Conservation (phyloP, 495 filamentous ascomycete genomes). For the Chaetomium tenue region DNA sequence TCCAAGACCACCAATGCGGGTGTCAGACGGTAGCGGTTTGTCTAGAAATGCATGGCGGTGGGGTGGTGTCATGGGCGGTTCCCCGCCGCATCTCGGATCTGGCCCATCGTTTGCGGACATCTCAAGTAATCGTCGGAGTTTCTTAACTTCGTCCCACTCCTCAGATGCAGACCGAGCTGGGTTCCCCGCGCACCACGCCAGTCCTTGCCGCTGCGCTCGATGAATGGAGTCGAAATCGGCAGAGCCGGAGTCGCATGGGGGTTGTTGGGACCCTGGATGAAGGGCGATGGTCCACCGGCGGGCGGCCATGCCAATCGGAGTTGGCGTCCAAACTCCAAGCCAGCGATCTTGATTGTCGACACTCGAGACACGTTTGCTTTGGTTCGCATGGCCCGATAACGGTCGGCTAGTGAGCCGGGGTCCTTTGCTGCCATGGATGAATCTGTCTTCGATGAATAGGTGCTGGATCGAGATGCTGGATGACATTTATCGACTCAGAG, state of each 20-base stretch:
- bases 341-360: not conserved
- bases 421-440: too few species aligned
- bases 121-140: not conserved
- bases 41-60: not conserved
- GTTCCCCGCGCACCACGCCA: not conserved
- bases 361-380: not conserved
- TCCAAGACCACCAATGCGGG: not conserved
- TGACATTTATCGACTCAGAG: not conserved
- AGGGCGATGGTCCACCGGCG: not conserved
- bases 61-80: not conserved
- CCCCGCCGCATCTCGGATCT: not conserved
- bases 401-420: not conserved
- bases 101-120: not conserved
- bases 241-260: not conserved
- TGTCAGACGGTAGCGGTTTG: not conserved
- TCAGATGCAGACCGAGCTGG: not conserved
- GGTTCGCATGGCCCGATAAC: not conserved
- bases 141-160: not conserved
- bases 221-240: not conserved
- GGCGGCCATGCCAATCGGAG: slow-evolving; percentile 15
- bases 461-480: not conserved
- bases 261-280: not conserved
- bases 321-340: not conserved
- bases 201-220: not conserved
- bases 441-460: not conserved